Evolutionary conservation across 2,329 filamentous ascomycete genomes (phyloP).

Genomic region (Neocatenulostroma microsporum): DNA sequence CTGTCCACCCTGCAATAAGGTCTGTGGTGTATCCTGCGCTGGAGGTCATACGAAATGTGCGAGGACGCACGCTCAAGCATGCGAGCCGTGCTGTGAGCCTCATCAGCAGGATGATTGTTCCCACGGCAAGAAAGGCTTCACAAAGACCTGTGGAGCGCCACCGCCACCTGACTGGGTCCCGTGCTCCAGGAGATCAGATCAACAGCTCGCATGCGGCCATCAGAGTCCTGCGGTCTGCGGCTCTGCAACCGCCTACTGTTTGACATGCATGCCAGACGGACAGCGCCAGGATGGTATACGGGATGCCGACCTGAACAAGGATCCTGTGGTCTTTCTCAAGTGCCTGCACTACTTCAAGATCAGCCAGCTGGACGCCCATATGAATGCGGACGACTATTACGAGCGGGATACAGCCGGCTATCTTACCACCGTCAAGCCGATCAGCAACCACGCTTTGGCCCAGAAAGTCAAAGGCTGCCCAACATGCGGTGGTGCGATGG

Average conservation of each 20-base stretch:
- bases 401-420: constrained; percentile 28
- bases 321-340: constrained; percentile 53
- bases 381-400: constrained; percentile 49
- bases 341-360: constrained; percentile 59
- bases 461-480: constrained; percentile 49
- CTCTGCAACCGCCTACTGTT: constrained; percentile 51
- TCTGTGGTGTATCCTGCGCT: too few relatives aligned
- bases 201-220: constrained; percentile 52
- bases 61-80: too few relatives aligned
- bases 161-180: constrained; percentile 61
- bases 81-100: constrained; percentile 51
- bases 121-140: constrained; percentile 46
- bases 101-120: constrained; percentile 47
- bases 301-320: constrained; percentile 51
- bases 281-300: too few relatives aligned
- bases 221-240: constrained; percentile 59
- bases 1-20: constrained; percentile 53
- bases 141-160: constrained; percentile 55
- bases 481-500: constrained; percentile 50
- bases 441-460: constrained; percentile 43
- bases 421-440: constrained; percentile 24
- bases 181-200: constrained; percentile 52
- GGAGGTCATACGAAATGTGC: too few relatives aligned
- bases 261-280: constrained; percentile 47
- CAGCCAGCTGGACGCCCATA: constrained; percentile 54